Evolutionary conservation across 1,284 basidiomycete species (phyloP), one percentile per base, ranked within the genome.

Genomic region (Mycena citricolor): DNA sequence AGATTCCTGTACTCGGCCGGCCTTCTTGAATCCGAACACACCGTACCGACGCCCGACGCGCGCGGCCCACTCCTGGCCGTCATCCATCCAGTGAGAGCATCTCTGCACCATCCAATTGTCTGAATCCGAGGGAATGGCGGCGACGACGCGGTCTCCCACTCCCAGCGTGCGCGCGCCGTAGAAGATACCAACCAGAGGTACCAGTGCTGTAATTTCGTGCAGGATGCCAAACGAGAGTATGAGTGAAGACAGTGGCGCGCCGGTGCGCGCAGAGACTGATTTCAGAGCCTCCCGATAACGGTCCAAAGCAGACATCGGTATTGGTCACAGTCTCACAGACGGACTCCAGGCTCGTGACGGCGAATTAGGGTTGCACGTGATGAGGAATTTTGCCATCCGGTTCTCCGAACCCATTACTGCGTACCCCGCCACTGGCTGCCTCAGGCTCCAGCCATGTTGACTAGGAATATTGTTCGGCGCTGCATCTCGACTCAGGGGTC

Each of bases 161-260:
- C 89, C 90, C 0, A 90, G 55, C 2, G 75, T 63, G 13, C 83
- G 72, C 12, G 91, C 81, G 1, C 75, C 67, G 56, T 82, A 90
- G 63, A 94, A 97, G 30, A 92, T 61, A 17, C 80, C 73, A 3
- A 86, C 72, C 22, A 95, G 70, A 1, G 93, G 92, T 0, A 85
- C 68, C 42, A 95, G 59, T 0, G 93, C 92, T 0, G 91, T 94
- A 12, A 92, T 56, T 62, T 97, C 94, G 62, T 97, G 94, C 7
- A 97, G 71, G 39, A 94, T 67, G 2, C 80, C 79, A 58, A 97
- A 95, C 1, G 91, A 90, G 26, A 88, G 56, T 4, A 85, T 63
- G 39, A 97, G 76, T 2, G 90, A 90, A 0, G 90, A 76, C 0
- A 94, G 64, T 6, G 90, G 86, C 1, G 85, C 73, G 13, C 84